phyloP scores from a whole-genome alignment of 768 basidiomycete species.

The Pleurotus sapidus region DNA sequence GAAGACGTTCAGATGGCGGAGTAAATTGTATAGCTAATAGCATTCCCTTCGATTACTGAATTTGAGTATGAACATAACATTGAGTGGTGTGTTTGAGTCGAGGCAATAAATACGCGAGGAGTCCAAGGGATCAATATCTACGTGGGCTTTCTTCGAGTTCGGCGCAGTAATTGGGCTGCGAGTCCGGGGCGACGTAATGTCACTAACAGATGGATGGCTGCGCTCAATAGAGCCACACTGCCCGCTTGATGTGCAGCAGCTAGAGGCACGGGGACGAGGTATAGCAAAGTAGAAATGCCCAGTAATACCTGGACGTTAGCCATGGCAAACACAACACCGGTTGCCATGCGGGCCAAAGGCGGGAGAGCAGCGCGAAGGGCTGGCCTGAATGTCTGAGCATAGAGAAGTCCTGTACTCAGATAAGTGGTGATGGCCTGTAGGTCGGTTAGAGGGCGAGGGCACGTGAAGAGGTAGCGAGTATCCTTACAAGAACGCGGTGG shows the following conservation, averaged over 20 bases:
- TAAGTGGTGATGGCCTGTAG: constrained; percentile 85
- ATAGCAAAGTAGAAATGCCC: constrained; percentile 74
- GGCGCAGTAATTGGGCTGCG: constrained; percentile 57
- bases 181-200: constrained; percentile 66
- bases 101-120: not conserved
- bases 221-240: constrained; percentile 82
- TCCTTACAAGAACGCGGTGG: constrained; percentile 84
- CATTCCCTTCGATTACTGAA: too few relatives aligned
- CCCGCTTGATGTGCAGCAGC: constrained; percentile 96
- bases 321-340: constrained; percentile 67
- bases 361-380: constrained; percentile 64
- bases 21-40: constrained; percentile 23
- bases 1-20: constrained; percentile 89
- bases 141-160: constrained; percentile 18
- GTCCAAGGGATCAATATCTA: constrained; percentile 5
- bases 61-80: not conserved
- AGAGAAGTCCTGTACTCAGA: constrained; percentile 61
- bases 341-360: constrained; percentile 50
- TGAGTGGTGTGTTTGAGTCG: constrained; percentile 9
- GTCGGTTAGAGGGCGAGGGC: constrained; percentile 1
- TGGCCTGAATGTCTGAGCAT: constrained; percentile 50
- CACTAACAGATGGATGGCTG: constrained; percentile 74
- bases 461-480: not conserved
- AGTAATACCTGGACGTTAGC: constrained; percentile 78
- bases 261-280: constrained; percentile 88